These are phyloP conservation scores for Coemansia sp. DNA, from an alignment of 192 early-diverging fungal species.

Conservation along the genomic window DNA sequence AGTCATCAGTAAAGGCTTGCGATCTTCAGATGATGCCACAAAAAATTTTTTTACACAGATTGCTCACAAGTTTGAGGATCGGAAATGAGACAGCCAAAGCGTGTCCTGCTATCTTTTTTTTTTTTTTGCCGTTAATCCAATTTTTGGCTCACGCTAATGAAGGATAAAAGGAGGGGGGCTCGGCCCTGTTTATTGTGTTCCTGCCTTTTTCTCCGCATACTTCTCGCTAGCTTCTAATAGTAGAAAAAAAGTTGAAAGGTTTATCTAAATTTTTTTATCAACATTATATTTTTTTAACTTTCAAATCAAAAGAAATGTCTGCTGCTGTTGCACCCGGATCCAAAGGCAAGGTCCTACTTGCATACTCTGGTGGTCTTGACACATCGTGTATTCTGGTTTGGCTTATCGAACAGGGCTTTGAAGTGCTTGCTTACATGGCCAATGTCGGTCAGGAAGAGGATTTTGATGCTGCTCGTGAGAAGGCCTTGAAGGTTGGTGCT, in stretches of 20 bases:
- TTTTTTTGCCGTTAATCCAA: background rate
- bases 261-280: background rate
- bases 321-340: constrained; percentile 54
- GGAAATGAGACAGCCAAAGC: background rate
- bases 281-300: background rate
- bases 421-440: constrained; percentile 96
- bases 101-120: no score
- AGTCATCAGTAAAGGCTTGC: background rate
- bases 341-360: constrained; percentile 88
- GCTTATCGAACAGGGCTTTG: constrained; percentile 97
- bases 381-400: constrained; percentile 99
- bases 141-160: background rate
- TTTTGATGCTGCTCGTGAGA: constrained; percentile 88
- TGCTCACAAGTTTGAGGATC: background rate
- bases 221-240: background rate
- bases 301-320: constrained; percentile 4
- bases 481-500: constrained; percentile 92
- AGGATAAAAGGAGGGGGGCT: constrained; percentile 3
- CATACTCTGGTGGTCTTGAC: constrained; percentile 97
- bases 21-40: background rate
- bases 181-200: background rate
- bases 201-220: background rate
- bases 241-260: background rate
- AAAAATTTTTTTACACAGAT: constrained; percentile 1
- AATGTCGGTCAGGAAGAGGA: constrained; percentile 99